A percentile compares a stretch with the other conserved stretches of the same genome.
Conservation (phyloP, 2,329 filamentous ascomycete genomes). For the Fusarium caatingaense region DNA sequence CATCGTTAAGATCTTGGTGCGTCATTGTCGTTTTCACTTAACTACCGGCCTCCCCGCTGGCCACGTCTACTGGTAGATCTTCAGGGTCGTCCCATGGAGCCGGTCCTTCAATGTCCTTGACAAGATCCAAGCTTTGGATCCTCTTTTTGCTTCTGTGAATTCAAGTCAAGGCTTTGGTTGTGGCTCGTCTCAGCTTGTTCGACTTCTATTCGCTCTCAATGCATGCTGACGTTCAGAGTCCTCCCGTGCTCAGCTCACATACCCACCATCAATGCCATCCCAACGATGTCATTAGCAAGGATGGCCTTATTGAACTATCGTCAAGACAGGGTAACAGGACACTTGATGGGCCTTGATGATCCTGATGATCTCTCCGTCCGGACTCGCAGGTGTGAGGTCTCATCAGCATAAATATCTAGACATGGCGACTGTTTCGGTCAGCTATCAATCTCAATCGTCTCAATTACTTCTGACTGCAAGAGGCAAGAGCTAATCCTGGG, state of each 20-base stretch:
- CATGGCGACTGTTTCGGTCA: constrained; percentile 9
- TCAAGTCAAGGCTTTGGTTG: constrained; percentile 20
- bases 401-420: constrained; percentile 39
- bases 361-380: constrained; percentile 15
- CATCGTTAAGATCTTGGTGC: constrained; percentile 42
- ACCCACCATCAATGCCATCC: constrained; percentile 29
- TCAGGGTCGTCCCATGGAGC: constrained; percentile 44
- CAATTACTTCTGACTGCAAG: constrained; percentile 8
- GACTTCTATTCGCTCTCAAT: constrained; percentile 14
- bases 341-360: constrained; percentile 12
- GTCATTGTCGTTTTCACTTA: constrained; percentile 37
- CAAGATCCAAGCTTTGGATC: constrained; percentile 37
- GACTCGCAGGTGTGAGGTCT: constrained; percentile 7
- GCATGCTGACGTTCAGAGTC: constrained; percentile 21
- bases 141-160: constrained; percentile 25
- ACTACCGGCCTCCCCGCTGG: constrained; percentile 29
- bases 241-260: constrained; percentile 29
- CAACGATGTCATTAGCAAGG: constrained; percentile 44
- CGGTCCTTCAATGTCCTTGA: constrained; percentile 23
- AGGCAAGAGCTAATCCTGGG: constrained; percentile 6
- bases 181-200: constrained; percentile 12
- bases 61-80: constrained; percentile 39
- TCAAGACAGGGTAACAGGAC: constrained; percentile 26
- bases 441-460: constrained; percentile 5
- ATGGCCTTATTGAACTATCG: constrained; percentile 37